Conservation (phyloP, 257 asterid species). For the Salvia splendens region DNA sequence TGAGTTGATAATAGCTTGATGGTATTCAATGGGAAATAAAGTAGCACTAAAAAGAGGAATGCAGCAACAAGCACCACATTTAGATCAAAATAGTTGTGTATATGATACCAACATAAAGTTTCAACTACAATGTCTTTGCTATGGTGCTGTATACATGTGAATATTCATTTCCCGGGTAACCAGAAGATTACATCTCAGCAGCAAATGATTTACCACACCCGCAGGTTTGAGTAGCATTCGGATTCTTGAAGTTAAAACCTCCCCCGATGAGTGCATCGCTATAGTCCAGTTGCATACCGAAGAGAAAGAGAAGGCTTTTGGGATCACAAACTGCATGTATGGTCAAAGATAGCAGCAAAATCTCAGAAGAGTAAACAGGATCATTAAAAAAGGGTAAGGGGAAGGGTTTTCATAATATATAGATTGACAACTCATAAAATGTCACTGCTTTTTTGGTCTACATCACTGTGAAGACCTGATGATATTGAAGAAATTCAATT, state of each 20-base stretch:
- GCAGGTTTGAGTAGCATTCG: constrained; percentile 90
- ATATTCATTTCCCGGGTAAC: not conserved
- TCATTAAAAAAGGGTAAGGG: too few species aligned
- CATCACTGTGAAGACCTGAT: not conserved
- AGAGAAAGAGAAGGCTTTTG: constrained; percentile 82
- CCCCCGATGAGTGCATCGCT: constrained; percentile 97
- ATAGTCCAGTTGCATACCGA: constrained; percentile 89
- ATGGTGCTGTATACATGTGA: constrained; percentile 17
- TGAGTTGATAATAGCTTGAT: not conserved
- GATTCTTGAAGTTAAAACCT: constrained; percentile 88
- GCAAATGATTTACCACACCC: constrained; percentile 94
- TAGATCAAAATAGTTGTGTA: constrained; percentile 15
- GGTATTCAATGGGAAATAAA: not conserved
- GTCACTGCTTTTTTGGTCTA: not conserved
- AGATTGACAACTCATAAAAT: not conserved
- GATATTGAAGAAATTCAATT: constrained; percentile 2
- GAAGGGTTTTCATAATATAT: not conserved
- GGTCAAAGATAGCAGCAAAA: constrained; percentile 9
- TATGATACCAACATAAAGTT: constrained; percentile 16
- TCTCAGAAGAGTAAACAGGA: constrained; percentile 1
- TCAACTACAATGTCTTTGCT: not conserved
- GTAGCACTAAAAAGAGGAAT: not conserved
- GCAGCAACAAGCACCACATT: not conserved
- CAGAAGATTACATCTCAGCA: constrained; percentile 63
- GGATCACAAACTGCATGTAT: constrained; percentile 94